Evolutionary conservation across 169 alveolate species (phyloP), one percentile per base, ranked within the genome.

Genomic region (Plasmodium coatneyi): DNA sequence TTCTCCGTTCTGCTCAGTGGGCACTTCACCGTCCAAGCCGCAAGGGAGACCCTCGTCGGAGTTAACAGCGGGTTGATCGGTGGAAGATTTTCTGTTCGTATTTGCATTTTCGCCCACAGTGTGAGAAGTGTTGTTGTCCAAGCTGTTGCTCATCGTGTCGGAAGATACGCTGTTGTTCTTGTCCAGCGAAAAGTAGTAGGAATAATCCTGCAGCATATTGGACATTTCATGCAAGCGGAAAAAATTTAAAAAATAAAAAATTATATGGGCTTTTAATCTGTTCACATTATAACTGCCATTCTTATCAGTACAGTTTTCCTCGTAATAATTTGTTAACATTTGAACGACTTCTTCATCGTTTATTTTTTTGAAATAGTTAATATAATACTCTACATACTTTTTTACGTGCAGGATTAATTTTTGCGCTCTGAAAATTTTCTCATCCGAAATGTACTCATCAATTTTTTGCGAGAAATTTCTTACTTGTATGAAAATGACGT

Each of bases 371-470:
- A 79, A 89, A 89, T 89, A 89, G 34, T 60, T 49, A 3, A 89
- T 89, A 39, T 89, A 89, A 89, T 41, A 49, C 30, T 89, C 94
- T 54, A 66, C 49, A 49, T 89, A 89, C 34, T 89, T 89, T 66
- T 89, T 79, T 39, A 89, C 74, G 71, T 89, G 94, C 10, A 79
- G 79, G 81, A 89, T 89, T 89, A 89, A 30, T 66, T 89, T 89
- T 25, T 89, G 94, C 49, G 94, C 94, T 79, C 90, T 89, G 34
- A 89, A 89, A 16, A 89, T 36, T 79, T 56, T 89, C 81, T 89
- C 94, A 32, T 89, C 94, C 22, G 81, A 79, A 28, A 89, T 89
- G 49, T 89, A 79, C 41, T 89, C 94, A 16, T 89, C 94, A 60
- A 89, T 66, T 66, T 89, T 89, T 89, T 89, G 82, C 43, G 89